phyloP scores from a whole-genome alignment of 768 basidiomycete species.

The Mycena venus region DNA sequence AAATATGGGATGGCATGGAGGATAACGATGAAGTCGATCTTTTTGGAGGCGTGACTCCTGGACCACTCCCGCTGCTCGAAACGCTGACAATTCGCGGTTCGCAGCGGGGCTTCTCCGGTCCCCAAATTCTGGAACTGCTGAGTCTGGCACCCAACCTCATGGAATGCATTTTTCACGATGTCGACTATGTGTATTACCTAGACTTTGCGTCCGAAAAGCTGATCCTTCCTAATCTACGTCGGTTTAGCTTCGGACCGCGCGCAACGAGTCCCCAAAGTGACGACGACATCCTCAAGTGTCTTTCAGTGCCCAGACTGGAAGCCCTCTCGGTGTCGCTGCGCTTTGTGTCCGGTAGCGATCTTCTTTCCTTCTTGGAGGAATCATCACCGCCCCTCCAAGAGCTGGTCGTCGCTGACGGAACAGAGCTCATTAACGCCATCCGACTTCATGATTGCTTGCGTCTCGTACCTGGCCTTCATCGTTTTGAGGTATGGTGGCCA shows the following conservation, averaged over 20 bases:
- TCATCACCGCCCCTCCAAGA: not conserved
- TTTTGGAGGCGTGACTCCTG: too few species aligned
- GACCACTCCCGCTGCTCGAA: not conserved
- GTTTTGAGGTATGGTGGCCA: too few species aligned
- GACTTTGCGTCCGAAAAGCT: not conserved
- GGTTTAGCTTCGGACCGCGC: not conserved
- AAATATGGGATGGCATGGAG: not conserved
- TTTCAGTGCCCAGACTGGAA: not conserved
- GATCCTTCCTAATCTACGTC: not conserved
- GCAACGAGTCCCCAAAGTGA: not conserved
- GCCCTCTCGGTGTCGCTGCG: not conserved
- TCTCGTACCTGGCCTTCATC: not conserved
- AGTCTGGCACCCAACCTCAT: not conserved
- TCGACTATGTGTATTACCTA: not conserved
- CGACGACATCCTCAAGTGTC: not conserved
- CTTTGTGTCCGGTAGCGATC: not conserved
- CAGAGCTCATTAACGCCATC: not conserved
- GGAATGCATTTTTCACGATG: not conserved
- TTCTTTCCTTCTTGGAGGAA: not conserved
- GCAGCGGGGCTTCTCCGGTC: not conserved
- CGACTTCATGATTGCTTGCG: not conserved
- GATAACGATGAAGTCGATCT: not conserved
- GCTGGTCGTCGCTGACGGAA: not conserved
- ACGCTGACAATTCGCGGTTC: not conserved
- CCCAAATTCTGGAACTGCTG: not conserved